Evolutionary conservation across 257 asterid species (phyloP).

Genomic region (Jasminum sambac): DNA sequence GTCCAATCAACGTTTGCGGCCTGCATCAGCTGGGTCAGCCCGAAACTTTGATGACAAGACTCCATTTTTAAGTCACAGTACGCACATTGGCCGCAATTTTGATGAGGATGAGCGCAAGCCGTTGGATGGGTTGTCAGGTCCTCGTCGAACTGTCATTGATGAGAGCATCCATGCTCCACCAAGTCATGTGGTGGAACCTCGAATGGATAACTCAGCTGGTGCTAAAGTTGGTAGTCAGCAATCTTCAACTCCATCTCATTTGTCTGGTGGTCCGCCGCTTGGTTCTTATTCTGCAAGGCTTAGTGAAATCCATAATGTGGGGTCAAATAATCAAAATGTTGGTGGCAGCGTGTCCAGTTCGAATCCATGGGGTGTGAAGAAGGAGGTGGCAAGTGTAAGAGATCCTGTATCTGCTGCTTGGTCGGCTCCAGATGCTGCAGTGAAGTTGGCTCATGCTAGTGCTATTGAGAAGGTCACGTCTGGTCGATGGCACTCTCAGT

Average conservation of each 20-base stretch:
- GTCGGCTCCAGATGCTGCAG: slow-evolving; percentile 76
- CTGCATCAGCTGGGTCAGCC: slow-evolving; percentile 79
- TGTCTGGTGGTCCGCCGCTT: slow-evolving; percentile 39
- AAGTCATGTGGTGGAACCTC: slow-evolving; percentile 42
- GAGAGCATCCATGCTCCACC: slow-evolving; percentile 54
- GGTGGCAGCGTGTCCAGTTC: slow-evolving; percentile 48
- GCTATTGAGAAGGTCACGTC: slow-evolving; percentile 91
- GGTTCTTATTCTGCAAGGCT: slow-evolving; percentile 56
- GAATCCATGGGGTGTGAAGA: slow-evolving; percentile 86
- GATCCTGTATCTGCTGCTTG: slow-evolving; percentile 58
- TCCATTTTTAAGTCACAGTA: slow-evolving; percentile 57
- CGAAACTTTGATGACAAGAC: slow-evolving; percentile 72
- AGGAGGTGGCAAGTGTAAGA: slow-evolving; percentile 51
- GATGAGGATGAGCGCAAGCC: slow-evolving; percentile 99
- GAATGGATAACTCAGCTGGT: slow-evolving; percentile 41
- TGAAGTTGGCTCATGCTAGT: slow-evolving; percentile 86
- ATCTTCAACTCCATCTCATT: slow-evolving; percentile 46
- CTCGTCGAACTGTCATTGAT: slow-evolving; percentile 75
- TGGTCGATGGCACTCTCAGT: slow-evolving; percentile 89
- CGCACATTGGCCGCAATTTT: slow-evolving; percentile 74
- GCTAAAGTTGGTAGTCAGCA: slow-evolving; percentile 44
- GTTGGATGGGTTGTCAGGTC: slow-evolving; percentile 72
- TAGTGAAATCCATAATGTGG: slow-evolving; percentile 45
- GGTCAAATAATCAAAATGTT: slow-evolving; percentile 39
- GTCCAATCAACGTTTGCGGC: slow-evolving; percentile 70